These are phyloP conservation scores for Lactarius akahatsu DNA, from an alignment of 768 basidiomycete species.

Conservation along the genomic window DNA sequence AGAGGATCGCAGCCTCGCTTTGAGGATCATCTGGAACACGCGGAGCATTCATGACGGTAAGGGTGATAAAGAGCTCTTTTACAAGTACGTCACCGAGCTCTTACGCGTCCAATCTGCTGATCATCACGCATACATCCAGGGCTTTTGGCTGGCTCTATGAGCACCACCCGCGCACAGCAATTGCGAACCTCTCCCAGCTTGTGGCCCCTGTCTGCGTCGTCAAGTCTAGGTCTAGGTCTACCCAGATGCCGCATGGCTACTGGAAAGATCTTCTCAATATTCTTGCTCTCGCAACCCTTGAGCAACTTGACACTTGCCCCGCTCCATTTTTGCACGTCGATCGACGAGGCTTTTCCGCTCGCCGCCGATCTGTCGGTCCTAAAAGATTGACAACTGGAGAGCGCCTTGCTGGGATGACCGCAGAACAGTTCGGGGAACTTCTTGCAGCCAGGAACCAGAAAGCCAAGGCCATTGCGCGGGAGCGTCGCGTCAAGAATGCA, in stretches of 20 bases:
- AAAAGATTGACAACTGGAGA: conserved; percentile 4
- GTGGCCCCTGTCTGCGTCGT: conserved; percentile 33
- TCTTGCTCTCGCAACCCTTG: conserved; percentile 55
- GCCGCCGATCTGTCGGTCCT: not conserved
- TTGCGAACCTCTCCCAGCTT: conserved; percentile 43
- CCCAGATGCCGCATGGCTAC: conserved; percentile 53
- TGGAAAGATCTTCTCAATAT: conserved; percentile 78
- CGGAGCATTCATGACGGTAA: conserved; percentile 73
- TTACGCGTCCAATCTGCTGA: conserved; percentile 5
- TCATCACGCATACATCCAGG: conserved; percentile 31
- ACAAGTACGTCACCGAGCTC: conserved; percentile 41
- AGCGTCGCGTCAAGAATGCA: conserved; percentile 32
- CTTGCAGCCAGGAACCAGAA: conserved; percentile 20
- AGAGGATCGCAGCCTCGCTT: conserved; percentile 56
- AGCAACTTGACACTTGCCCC: conserved; percentile 42
- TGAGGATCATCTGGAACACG: conserved; percentile 65
- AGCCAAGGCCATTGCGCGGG: conserved; percentile 24
- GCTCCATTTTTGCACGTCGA: conserved; percentile 12
- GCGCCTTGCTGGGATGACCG: conserved; percentile 32
- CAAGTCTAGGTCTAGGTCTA: conserved; percentile 32
- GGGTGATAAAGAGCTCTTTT: conserved; percentile 58
- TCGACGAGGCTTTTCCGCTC: not conserved
- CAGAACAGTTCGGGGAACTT: not conserved
- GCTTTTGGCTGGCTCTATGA: conserved; percentile 68
- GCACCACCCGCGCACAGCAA: conserved; percentile 67